phyloP scores from a whole-genome alignment of 805 yeast species.

The Saturnispora dispora region DNA sequence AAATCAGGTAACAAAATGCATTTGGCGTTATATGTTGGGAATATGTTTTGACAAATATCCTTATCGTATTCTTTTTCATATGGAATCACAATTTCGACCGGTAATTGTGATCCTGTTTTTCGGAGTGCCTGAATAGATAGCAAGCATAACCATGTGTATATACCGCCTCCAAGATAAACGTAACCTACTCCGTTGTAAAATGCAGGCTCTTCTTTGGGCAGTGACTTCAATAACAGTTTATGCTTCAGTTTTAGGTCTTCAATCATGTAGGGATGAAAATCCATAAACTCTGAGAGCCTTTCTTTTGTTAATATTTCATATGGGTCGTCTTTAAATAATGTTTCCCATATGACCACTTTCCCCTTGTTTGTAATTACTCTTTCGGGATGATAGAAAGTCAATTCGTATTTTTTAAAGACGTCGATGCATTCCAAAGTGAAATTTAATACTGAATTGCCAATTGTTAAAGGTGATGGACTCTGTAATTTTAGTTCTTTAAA shows the following conservation, averaged over 20 bases:
- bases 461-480: not conserved
- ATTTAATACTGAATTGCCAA: conserved; percentile 1
- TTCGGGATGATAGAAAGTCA: conserved; percentile 14
- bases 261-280: conserved; percentile 33
- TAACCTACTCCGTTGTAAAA: conserved; percentile 25
- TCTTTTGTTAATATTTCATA: conserved; percentile 9
- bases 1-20: conserved; percentile 33
- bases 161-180: conserved; percentile 38
- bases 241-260: conserved; percentile 40
- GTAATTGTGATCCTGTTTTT: conserved; percentile 34
- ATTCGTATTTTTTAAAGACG: conserved; percentile 9
- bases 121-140: conserved; percentile 34
- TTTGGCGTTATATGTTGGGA: conserved; percentile 33
- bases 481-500: not conserved
- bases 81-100: conserved; percentile 22
- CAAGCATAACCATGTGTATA: conserved; percentile 34
- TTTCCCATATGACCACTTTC: conserved; percentile 20
- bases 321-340: conserved; percentile 14
- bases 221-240: conserved; percentile 30
- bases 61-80: conserved; percentile 11
- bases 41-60: conserved; percentile 26
- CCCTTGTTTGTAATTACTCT: conserved; percentile 15
- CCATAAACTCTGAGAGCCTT: conserved; percentile 13
- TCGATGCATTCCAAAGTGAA: conserved; percentile 13
- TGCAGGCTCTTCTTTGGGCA: conserved; percentile 33